Conservation (phyloP, 345 rosid species). For the Salix arbutifolia region DNA sequence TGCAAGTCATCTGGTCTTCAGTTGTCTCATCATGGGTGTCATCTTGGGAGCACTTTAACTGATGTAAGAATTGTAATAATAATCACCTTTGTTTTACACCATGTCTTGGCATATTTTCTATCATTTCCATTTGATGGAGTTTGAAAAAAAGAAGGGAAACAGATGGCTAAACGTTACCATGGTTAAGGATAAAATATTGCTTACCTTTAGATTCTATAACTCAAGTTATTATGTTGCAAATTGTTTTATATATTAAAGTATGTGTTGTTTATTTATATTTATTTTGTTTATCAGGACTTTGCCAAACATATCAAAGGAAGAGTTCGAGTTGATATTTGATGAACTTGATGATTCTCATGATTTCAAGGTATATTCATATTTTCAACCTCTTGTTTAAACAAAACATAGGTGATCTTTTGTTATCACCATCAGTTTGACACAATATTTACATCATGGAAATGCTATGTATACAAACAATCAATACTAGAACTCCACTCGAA, state of each 20-base stretch:
- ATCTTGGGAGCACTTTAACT: too few relatives aligned
- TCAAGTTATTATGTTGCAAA: background rate
- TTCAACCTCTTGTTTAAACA: background rate
- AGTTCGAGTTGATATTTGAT: conserved; percentile 75
- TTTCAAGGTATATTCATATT: conserved; percentile 62
- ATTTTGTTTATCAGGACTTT: conserved; percentile 51
- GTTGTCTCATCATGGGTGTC: too few relatives aligned
- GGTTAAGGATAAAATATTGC: too few relatives aligned
- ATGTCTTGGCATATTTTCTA: too few relatives aligned
- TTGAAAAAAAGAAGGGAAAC: background rate
- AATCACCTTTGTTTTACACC: too few relatives aligned
- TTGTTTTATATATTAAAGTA: background rate
- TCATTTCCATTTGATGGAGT: background rate
- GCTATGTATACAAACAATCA: too few relatives aligned
- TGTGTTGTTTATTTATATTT: background rate
- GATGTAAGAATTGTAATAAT: too few relatives aligned
- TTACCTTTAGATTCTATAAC: background rate
- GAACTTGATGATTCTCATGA: conserved; percentile 90
- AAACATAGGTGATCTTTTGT: background rate
- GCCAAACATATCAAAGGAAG: conserved; percentile 83
- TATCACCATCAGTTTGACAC: background rate
- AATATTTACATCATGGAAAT: background rate
- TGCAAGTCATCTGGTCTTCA: too few relatives aligned
- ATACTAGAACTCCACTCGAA: too few relatives aligned
- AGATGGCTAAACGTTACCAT: background rate